Base-by-base conservation (phyloP, 2,329 filamentous ascomycete genomes). In the Cladosporium halotolerans region DNA sequence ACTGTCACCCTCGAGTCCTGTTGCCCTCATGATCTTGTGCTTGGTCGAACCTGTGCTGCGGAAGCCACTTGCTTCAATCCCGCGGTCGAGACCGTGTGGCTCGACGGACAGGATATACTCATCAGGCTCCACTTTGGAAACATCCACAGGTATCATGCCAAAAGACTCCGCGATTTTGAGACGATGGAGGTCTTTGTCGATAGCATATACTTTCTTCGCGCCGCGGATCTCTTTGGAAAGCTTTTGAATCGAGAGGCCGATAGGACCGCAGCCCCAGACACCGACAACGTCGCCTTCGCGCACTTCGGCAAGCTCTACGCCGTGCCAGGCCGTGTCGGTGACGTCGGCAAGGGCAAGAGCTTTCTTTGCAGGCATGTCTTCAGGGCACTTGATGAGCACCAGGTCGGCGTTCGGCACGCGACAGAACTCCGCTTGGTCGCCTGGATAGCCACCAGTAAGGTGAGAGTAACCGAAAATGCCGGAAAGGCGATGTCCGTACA, bases 221-320 rank as follows among this genome's bases (percentile, higher is more conserved):
- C 86, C 86, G 50, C 88, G 81, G 9, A 79, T 70, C 19, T 23
- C 19, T 46, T 87, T 73, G 1, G 83, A 72, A 66, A 80, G 82
- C 48, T 80, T 73, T 1, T 83, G 85, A 1, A 77, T 81, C 70
- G 89, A 91, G 45, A 86, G 86, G 0, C 89, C 88, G 48, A 93
- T 86, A 0, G 88, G 89, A 0, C 88, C 88, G 0, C 83, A 86
- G 14, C 88, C 88, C 79, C 87, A 93, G 55, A 92, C 82, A 32
- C 86, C 88, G 1, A 93, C 87, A 2, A 82, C 74, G 60, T 93
- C 88, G 8, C 79, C 81, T 32, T 83, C 74, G 57, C 86, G 82
- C 8, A 93, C 84, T 2, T 81, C 84, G 0, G 88, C 92, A 63
- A 92, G 88, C 42, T 88, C 83, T 41, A 92, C 87, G 43, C 79